Percentiles rank a stretch among this genome's conserved stretches.
Conservation (phyloP, 1,284 basidiomycete species). For the Tylopilus sp. region DNA sequence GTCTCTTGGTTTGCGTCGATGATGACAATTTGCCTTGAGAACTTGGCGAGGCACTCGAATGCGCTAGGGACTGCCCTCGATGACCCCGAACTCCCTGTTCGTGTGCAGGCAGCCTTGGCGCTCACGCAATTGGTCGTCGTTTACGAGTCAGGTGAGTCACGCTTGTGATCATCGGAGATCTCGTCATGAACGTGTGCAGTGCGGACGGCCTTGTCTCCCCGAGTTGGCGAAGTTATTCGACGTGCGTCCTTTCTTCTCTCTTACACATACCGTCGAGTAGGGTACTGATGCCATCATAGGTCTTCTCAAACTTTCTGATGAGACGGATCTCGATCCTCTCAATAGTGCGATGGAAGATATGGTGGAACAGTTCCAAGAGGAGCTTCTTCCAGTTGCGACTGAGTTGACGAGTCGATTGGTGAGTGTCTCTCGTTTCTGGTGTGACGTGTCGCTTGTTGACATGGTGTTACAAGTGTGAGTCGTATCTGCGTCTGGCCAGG, state of each 20-base stretch:
- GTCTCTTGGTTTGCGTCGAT: background rate
- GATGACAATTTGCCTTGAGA: conserved; percentile 35
- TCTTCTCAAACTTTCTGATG: conserved; percentile 80
- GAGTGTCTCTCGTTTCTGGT: conserved; percentile 27
- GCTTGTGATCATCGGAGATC: background rate
- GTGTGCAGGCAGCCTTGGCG: conserved; percentile 78
- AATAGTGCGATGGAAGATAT: conserved; percentile 80
- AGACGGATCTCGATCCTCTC: conserved; percentile 84
- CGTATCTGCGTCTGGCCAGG: conserved; percentile 72
- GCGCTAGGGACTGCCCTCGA: conserved; percentile 60
- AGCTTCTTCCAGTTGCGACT: conserved; percentile 82
- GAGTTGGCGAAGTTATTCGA: conserved; percentile 84
- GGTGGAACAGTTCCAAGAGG: conserved; percentile 80
- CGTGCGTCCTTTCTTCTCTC: conserved; percentile 40
- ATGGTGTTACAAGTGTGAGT: conserved; percentile 55
- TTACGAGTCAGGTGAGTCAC: conserved; percentile 54
- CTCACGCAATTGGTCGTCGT: conserved; percentile 73
- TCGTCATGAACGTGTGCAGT: conserved; percentile 41
- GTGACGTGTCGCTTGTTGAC: background rate
- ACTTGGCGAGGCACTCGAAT: conserved; percentile 58
- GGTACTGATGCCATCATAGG: conserved; percentile 40
- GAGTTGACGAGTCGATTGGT: conserved; percentile 77
- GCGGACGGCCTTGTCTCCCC: conserved; percentile 65
- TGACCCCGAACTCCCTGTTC: conserved; percentile 77
- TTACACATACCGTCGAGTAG: background rate